Percentiles rank a stretch among this genome's conserved stretches.
Conservation (phyloP, 208 protist genomes). For the Trypanosoma grayi region DNA sequence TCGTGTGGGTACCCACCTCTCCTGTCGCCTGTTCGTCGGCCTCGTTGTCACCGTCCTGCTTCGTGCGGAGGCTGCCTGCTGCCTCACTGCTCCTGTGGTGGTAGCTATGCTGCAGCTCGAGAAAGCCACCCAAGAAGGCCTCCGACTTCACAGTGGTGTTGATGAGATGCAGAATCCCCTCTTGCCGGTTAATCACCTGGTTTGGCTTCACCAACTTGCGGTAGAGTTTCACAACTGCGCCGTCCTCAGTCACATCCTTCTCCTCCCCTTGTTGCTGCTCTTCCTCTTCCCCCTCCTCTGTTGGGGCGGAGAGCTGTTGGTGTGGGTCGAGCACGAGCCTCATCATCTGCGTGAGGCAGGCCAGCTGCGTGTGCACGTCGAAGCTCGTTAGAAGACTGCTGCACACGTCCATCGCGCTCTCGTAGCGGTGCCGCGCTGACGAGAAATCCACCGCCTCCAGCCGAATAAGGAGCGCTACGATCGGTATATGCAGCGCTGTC, state of each 20-base stretch:
- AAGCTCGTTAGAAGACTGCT: slow-evolving; percentile 75
- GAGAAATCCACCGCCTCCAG: slow-evolving; percentile 63
- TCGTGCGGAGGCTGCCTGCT: slow-evolving; percentile 1
- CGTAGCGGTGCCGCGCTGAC: slow-evolving; percentile 44
- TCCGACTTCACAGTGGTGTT: slow-evolving; percentile 85
- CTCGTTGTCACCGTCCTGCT: slow-evolving; percentile 17
- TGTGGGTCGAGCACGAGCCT: slow-evolving; percentile 67
- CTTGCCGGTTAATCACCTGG: slow-evolving; percentile 88
- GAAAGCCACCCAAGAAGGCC: slow-evolving; percentile 73
- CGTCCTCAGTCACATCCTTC: slow-evolving; percentile 21
- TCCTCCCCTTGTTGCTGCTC: slow-evolving; percentile 11
- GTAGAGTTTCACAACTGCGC: slow-evolving; percentile 51
- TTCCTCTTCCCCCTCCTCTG: not conserved
- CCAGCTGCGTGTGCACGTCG: slow-evolving; percentile 78
- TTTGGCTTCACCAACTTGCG: slow-evolving; percentile 85
- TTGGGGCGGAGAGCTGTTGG: slow-evolving; percentile 34
- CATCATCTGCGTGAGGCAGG: slow-evolving; percentile 79
- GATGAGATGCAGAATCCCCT: slow-evolving; percentile 72
- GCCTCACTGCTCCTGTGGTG: too few species aligned
- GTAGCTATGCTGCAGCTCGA: slow-evolving; percentile 63
- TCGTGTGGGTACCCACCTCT: slow-evolving; percentile 37
- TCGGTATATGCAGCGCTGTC: slow-evolving; percentile 64
- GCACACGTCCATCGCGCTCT: slow-evolving; percentile 74
- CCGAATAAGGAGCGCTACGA: slow-evolving; percentile 79
- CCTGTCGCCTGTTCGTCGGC: slow-evolving; percentile 29